phyloP scores from a whole-genome alignment of 176 grass and related monocot genomes.

The Hyparrhenia diplandra region DNA sequence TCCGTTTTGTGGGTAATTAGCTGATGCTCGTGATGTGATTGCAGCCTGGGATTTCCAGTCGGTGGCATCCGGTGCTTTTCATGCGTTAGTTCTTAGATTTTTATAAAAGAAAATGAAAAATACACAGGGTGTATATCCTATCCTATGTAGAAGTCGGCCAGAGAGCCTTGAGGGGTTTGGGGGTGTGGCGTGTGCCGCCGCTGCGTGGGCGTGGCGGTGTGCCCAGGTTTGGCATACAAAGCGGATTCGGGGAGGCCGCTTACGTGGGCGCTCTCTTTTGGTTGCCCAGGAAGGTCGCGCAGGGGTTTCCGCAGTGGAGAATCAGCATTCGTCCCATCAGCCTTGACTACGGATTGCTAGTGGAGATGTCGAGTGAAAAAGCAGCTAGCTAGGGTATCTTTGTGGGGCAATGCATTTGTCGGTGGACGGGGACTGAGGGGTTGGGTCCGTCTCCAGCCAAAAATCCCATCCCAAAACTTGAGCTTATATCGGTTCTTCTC shows the following conservation, averaged over 20 bases:
- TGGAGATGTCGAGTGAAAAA: not conserved
- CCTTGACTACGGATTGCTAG: constrained; percentile 4
- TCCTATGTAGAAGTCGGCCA: too few species aligned
- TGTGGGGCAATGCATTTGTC: constrained; percentile 1
- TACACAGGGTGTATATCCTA: too few species aligned
- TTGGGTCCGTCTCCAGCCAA: not conserved
- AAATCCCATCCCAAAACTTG: not conserved
- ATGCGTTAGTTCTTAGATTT: not conserved
- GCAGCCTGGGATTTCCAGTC: not conserved
- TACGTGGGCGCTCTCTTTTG: not conserved
- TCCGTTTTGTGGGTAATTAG: not conserved
- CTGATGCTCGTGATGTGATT: not conserved
- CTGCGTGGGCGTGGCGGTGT: not conserved
- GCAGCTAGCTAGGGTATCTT: not conserved
- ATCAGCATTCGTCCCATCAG: not conserved
- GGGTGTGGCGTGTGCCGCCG: not conserved
- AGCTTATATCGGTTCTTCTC: too few species aligned
- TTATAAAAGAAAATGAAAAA: not conserved
- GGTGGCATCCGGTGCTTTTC: not conserved
- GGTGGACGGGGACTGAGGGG: not conserved
- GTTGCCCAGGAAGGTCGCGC: not conserved
- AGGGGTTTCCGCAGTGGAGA: constrained; percentile 18
- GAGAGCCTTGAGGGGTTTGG: too few species aligned
- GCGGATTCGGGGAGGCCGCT: not conserved
- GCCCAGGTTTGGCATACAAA: not conserved